Conservation (phyloP, 1,284 basidiomycete species). For the Apiotrichum veenhuisii region DNA sequence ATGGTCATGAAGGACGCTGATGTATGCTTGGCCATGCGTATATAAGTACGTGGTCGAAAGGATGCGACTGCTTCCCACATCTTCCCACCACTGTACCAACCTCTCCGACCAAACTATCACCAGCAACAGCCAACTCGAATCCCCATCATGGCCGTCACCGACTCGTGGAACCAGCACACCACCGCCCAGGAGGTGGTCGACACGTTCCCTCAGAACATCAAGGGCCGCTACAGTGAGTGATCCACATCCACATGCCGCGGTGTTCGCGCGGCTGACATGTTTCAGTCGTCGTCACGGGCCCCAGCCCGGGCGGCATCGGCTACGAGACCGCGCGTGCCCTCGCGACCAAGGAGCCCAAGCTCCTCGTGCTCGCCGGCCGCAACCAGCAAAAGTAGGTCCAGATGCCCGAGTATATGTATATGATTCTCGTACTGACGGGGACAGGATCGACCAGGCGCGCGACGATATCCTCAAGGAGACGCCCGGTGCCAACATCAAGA, state of each 20-base stretch:
- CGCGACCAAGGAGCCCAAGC: conserved; percentile 15
- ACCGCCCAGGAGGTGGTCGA: conserved; percentile 15
- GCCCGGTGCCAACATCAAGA: conserved; percentile 4
- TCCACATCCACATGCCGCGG: no score
- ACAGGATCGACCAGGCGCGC: conserved; percentile 12
- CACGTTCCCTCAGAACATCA: conserved; percentile 5
- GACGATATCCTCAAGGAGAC: conserved; percentile 11
- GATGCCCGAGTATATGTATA: no score
- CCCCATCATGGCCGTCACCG: no score
- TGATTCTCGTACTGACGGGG: no score
- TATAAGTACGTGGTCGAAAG: no score
- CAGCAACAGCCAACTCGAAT: no score
- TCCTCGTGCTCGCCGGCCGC: conserved; percentile 22
- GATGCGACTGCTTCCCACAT: no score
- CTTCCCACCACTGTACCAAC: no score
- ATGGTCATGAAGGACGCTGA: no score
- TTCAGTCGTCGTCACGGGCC: conserved; percentile 24
- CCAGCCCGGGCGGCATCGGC: conserved; percentile 18
- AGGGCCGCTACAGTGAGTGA: conserved; percentile 12
- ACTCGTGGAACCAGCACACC: conserved; percentile 5
- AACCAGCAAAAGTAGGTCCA: conserved; percentile 14
- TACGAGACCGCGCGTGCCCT: conserved; percentile 22
- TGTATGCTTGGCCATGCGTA: no score
- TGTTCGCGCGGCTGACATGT: neutral
- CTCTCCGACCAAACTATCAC: no score